Evolutionary conservation across 1,284 basidiomycete genomes (phyloP).

Genomic region (Tilletia caries): DNA sequence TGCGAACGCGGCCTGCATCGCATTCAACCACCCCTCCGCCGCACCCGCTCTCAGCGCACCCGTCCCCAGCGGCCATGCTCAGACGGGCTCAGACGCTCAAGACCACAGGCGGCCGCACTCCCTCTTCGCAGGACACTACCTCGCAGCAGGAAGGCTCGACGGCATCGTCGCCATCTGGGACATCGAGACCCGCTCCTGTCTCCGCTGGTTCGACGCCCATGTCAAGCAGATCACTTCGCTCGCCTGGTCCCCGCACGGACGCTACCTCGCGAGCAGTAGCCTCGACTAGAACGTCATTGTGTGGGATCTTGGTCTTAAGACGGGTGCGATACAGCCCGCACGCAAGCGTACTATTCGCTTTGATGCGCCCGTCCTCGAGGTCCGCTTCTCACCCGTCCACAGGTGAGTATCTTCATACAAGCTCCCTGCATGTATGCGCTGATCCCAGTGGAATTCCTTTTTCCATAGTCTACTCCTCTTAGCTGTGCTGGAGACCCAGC

Average conservation of each 20-base stretch:
- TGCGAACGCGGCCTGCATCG: slow-evolving; percentile 70
- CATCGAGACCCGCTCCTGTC: slow-evolving; percentile 75
- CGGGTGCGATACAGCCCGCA: not conserved
- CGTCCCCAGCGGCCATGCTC: not conserved
- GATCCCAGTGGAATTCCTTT: too few species aligned
- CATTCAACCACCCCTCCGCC: slow-evolving; percentile 69
- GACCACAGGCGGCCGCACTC: slow-evolving; percentile 15
- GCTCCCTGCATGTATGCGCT: not conserved
- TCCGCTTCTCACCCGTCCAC: slow-evolving; percentile 83
- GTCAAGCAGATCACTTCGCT: slow-evolving; percentile 80
- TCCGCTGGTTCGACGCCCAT: slow-evolving; percentile 75
- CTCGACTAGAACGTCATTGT: slow-evolving; percentile 90
- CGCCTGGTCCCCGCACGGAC: slow-evolving; percentile 83
- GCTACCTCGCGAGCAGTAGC: slow-evolving; percentile 80
- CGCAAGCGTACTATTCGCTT: slow-evolving; percentile 69
- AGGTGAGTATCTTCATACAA: slow-evolving; percentile 59
- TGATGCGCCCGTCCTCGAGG: slow-evolving; percentile 76
- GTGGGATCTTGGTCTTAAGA: slow-evolving; percentile 76
- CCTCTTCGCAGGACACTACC: slow-evolving; percentile 68
- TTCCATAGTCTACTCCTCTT: slow-evolving; percentile 28
- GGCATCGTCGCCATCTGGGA: slow-evolving; percentile 88
- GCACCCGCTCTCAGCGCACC: not conserved
- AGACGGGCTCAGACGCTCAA: not conserved
- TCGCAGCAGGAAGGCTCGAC: slow-evolving; percentile 78
- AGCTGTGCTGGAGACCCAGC: slow-evolving; percentile 37